Conservation (phyloP, 352 stramenopile genomes). For the Pythium phragmiticola region DNA sequence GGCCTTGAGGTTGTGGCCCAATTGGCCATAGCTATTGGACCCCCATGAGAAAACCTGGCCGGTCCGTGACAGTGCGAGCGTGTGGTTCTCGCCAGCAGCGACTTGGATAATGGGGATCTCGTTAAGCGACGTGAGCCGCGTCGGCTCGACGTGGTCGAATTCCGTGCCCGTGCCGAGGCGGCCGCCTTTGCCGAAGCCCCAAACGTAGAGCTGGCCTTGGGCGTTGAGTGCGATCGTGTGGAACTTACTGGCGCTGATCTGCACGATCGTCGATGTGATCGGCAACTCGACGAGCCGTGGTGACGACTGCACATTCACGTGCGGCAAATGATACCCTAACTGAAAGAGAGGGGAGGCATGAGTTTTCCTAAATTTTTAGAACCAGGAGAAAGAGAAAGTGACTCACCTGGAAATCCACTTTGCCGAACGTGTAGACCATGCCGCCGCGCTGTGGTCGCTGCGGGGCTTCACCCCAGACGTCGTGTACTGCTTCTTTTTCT, state of each 20-base stretch:
- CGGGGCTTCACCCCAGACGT: conserved; percentile 1
- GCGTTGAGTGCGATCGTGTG: conserved; percentile 74
- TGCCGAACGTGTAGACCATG: conserved; percentile 82
- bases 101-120: conserved; percentile 66
- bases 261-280: conserved; percentile 43
- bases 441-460: conserved; percentile 30
- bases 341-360: conserved; percentile 23
- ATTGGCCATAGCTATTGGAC: conserved; percentile 80
- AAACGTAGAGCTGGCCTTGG: conserved; percentile 68
- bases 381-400: neutral
- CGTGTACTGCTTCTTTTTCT: neutral
- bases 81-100: conserved; percentile 79
- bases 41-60: conserved; percentile 83
- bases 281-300: conserved; percentile 65
- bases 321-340: conserved; percentile 81
- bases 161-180: conserved; percentile 73
- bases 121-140: conserved; percentile 39
- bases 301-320: conserved; percentile 70
- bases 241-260: conserved; percentile 79
- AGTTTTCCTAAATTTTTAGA: conserved; percentile 8
- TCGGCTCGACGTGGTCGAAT: conserved; percentile 78
- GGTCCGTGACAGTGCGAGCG: conserved; percentile 57
- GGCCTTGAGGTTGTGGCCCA: conserved; percentile 61
- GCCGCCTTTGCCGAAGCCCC: conserved; percentile 82
- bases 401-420: conserved; percentile 78